phyloP scores from a whole-genome alignment of 2,329 filamentous ascomycete genomes.

The Epichloe hybrida region DNA sequence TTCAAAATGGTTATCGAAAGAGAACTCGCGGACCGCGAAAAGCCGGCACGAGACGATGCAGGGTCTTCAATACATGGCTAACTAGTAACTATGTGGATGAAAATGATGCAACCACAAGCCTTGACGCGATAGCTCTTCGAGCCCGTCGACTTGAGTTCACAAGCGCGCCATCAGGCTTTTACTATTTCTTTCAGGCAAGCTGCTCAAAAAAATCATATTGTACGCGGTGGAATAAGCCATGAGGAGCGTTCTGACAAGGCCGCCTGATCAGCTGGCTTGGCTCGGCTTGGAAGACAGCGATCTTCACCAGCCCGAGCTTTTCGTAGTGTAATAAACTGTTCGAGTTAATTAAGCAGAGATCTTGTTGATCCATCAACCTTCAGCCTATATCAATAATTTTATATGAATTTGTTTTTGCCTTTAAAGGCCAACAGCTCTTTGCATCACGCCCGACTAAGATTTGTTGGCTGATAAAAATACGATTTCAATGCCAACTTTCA shows the following conservation, averaged over 20 bases:
- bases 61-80: not conserved
- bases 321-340: not conserved
- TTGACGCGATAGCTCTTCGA: not conserved
- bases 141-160: not conserved
- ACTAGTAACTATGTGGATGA: not conserved
- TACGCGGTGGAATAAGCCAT: not conserved
- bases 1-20: slow-evolving; percentile 40
- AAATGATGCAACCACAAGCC: not conserved
- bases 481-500: too few species aligned
- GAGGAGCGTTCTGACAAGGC: not conserved
- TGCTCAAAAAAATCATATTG: too few species aligned
- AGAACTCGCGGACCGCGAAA: slow-evolving; percentile 12
- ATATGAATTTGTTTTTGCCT: too few species aligned
- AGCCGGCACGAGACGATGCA: not conserved
- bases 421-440: too few species aligned
- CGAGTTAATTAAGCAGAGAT: not conserved
- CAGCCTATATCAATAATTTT: too few species aligned
- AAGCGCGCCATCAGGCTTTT: not conserved
- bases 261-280: not conserved
- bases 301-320: not conserved
- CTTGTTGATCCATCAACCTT: too few species aligned
- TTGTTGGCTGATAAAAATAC: too few species aligned
- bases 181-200: not conserved
- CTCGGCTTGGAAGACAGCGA: not conserved
- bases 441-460: too few species aligned